Conservation (phyloP, 2,329 filamentous ascomycete species). For the Thelonectria blattea region DNA sequence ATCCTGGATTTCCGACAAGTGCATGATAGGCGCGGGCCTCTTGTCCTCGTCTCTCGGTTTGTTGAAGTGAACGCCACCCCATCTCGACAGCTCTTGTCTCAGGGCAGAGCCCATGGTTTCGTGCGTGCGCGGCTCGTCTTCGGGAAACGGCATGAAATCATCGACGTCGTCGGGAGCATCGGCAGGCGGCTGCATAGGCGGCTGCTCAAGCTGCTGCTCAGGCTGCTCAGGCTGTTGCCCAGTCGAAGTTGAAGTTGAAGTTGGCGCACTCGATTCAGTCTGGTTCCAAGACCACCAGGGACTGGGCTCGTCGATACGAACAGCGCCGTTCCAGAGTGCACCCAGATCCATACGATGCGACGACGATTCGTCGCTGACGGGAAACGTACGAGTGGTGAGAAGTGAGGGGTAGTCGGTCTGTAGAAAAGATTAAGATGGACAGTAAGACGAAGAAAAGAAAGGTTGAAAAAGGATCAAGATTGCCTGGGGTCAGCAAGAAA, state of each 20-base stretch:
- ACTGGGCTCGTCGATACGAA: not conserved
- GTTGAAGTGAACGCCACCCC: constrained; percentile 29
- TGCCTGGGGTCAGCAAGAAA: not conserved
- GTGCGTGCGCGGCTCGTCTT: too few species aligned
- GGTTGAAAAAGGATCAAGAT: not conserved
- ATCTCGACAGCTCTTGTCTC: constrained; percentile 20
- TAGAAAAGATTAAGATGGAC: not conserved
- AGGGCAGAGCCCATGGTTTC: not conserved
- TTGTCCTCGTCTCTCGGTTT: constrained; percentile 4
- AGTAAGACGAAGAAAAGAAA: not conserved
- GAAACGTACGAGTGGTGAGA: not conserved
- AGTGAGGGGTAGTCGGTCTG: not conserved
- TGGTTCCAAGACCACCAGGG: not conserved
- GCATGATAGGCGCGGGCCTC: constrained; percentile 18
- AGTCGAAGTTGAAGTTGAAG: too few species aligned
- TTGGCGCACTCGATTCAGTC: too few species aligned
- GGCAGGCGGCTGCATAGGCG: not conserved
- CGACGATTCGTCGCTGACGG: not conserved
- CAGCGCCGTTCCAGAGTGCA: constrained; percentile 1
- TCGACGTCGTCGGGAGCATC: not conserved
- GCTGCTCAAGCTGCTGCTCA: too few species aligned
- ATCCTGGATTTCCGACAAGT: constrained; percentile 23
- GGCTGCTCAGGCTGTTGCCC: too few species aligned
- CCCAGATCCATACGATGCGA: constrained; percentile 8
- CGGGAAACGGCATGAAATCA: not conserved